Conservation (phyloP, 78 protist species). For the Speleostelium caveatum region DNA sequence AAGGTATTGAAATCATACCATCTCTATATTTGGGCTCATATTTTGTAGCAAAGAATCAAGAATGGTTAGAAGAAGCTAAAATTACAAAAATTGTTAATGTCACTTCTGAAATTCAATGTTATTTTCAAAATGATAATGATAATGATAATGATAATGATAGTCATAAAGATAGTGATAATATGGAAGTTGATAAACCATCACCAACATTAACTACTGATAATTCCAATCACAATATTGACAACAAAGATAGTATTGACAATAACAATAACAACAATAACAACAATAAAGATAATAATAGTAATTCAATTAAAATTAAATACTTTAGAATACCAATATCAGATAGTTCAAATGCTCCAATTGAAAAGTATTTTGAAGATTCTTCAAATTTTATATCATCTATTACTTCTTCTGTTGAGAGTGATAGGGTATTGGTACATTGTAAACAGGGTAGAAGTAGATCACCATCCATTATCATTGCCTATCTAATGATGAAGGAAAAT, state of each 20-base stretch:
- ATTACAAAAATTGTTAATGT: conserved; percentile 51
- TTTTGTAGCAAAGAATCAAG: conserved; percentile 61
- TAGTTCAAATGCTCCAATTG: conserved; percentile 46
- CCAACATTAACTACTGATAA: not conserved
- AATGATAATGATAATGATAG: conserved; percentile 14
- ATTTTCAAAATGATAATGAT: conserved; percentile 18
- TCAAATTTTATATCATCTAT: conserved; percentile 17
- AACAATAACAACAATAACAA: too few relatives aligned
- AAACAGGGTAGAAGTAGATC: conserved; percentile 76
- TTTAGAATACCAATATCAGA: conserved; percentile 65
- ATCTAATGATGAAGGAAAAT: conserved; percentile 26
- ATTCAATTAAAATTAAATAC: conserved; percentile 6
- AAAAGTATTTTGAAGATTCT: conserved; percentile 40
- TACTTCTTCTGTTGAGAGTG: too few relatives aligned
- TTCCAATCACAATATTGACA: not conserved
- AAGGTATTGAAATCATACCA: conserved; percentile 62
- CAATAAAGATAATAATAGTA: not conserved
- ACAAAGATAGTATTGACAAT: not conserved
- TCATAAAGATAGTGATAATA: not conserved
- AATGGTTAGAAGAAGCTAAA: conserved; percentile 41
- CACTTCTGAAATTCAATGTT: conserved; percentile 62
- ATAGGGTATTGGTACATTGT: conserved; percentile 78
- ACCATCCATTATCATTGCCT: conserved; percentile 69
- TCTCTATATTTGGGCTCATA: conserved; percentile 62
- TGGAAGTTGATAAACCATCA: not conserved